These are phyloP conservation scores for Teratosphaeria pseudoeucalypti DNA, from an alignment of 2,329 filamentous ascomycete species.

Conservation along the genomic window DNA sequence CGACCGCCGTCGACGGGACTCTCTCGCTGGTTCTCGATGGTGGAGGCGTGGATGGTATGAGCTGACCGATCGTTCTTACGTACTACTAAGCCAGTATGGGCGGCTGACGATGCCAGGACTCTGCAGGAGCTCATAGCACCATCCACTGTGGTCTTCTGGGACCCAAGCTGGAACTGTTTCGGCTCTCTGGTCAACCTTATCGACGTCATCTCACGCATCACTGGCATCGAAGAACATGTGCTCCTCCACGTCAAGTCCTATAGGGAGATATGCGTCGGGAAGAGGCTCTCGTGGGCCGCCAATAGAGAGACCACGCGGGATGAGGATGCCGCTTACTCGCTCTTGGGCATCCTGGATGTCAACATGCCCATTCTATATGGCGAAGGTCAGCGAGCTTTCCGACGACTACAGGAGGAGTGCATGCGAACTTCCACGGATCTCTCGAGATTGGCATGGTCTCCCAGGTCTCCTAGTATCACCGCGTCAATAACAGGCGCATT, in stretches of 20 bases:
- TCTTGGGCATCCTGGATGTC: constrained; percentile 29
- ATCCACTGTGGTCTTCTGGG: neutral
- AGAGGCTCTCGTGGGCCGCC: constrained; percentile 10
- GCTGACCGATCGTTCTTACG: neutral
- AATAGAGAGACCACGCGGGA: constrained; percentile 3
- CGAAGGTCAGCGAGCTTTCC: constrained; percentile 7
- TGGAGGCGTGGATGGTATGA: neutral
- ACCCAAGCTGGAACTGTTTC: neutral
- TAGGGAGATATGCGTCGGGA: neutral
- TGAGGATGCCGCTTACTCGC: constrained; percentile 9
- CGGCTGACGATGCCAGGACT: neutral
- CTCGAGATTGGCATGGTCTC: constrained; percentile 12
- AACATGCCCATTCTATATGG: constrained; percentile 38
- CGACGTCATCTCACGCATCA: neutral
- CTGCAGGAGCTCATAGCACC: constrained; percentile 2
- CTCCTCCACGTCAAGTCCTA: neutral
- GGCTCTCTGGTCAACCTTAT: neutral
- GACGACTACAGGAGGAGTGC: constrained; percentile 9
- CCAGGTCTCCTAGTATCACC: too few relatives aligned
- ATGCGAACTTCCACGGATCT: constrained; percentile 9
- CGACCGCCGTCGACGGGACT: too few relatives aligned
- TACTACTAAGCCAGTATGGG: neutral
- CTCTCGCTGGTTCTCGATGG: neutral
- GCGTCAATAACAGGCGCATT: neutral
- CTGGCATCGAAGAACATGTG: neutral